Conservation (phyloP, 345 rosid genomes). For the Brassica cretica region DNA sequence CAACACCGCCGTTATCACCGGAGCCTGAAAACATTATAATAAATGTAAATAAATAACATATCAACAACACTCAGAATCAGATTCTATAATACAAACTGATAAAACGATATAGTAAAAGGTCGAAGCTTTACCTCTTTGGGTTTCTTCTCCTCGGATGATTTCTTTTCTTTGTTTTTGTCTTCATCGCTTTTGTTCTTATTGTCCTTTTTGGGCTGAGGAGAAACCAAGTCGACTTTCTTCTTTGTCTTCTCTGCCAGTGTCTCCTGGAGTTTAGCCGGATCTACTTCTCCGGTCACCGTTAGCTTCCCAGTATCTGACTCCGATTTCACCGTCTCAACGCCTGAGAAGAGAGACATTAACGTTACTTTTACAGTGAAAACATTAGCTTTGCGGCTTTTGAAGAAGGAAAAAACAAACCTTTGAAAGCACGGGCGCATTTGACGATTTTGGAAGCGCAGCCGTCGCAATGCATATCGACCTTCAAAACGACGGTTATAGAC, state of each 20-base stretch:
- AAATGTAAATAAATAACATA: background rate
- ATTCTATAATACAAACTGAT: constrained; percentile 16
- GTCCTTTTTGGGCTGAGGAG: constrained; percentile 49
- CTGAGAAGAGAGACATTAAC: constrained; percentile 33
- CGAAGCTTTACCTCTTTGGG: constrained; percentile 22
- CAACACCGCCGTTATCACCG: constrained; percentile 61
- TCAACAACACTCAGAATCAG: constrained; percentile 9
- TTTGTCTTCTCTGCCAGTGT: constrained; percentile 53
- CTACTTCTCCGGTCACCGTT: constrained; percentile 68
- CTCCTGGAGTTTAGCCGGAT: constrained; percentile 54
- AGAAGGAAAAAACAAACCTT: constrained; percentile 44
- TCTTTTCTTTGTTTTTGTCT: constrained; percentile 41
- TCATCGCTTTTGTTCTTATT: constrained; percentile 42
- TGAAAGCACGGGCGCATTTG: constrained; percentile 46
- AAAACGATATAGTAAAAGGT: background rate
- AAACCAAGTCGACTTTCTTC: constrained; percentile 50
- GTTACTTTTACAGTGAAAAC: background rate
- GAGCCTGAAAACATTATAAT: constrained; percentile 38
- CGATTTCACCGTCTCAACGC: constrained; percentile 68
- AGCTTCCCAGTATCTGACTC: constrained; percentile 60
- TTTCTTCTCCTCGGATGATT: constrained; percentile 50
- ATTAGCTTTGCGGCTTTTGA: background rate
- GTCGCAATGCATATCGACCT: constrained; percentile 78
- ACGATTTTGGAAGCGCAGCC: constrained; percentile 67
- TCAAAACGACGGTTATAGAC: constrained; percentile 51